These are phyloP conservation scores for Sequoiadendron giganteum DNA, from an alignment of 75 land plant species.

Conservation along the genomic window DNA sequence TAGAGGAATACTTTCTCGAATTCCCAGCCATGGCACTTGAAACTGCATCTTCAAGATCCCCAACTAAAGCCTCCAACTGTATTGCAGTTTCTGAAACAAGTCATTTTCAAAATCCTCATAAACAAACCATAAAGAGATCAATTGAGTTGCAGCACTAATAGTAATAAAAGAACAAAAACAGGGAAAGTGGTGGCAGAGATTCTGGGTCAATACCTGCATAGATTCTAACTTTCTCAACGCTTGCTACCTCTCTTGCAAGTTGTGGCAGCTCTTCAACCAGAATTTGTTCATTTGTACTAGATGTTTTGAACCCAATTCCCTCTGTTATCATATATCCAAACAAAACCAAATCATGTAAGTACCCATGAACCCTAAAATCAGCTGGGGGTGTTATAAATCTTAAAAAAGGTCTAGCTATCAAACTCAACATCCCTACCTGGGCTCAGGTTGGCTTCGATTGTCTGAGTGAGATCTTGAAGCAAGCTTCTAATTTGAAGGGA, in stretches of 20 bases:
- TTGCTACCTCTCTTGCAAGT: constrained; percentile 79
- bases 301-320: constrained; percentile 14
- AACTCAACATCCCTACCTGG: constrained; percentile 11
- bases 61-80: constrained; percentile 75
- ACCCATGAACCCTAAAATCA: neutral
- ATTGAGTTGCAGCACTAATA: neutral
- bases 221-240: constrained; percentile 76
- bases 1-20: constrained; percentile 19
- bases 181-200: neutral
- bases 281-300: constrained; percentile 24
- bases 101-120: neutral
- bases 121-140: neutral
- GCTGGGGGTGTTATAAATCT: neutral
- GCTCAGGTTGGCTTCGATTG: neutral
- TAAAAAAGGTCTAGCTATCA: neutral
- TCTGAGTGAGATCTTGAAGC: constrained; percentile 18
- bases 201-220: constrained; percentile 68
- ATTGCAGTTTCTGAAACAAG: constrained; percentile 67
- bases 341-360: neutral
- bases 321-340: neutral
- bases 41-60: constrained; percentile 95
- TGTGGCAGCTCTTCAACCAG: constrained; percentile 60
- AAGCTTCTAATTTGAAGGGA: constrained; percentile 23
- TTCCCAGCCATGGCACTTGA: constrained; percentile 50
- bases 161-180: neutral